Conservation (phyloP, 306 rosid species). For the Parietaria judaica region DNA sequence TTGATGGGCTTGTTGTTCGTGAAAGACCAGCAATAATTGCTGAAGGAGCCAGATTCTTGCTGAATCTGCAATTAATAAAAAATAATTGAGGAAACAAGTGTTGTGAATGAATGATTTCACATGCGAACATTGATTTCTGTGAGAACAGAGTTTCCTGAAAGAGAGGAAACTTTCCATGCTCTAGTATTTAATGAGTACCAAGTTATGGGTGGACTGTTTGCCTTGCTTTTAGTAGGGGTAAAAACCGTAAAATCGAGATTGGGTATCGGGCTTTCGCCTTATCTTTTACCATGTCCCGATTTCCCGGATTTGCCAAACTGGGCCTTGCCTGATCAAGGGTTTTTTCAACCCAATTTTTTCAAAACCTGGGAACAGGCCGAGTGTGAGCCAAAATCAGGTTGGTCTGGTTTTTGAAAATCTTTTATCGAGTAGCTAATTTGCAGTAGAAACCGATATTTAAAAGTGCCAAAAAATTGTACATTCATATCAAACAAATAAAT, state of each 20-base stretch:
- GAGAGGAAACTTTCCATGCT: conserved; percentile 4
- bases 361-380: too few species aligned
- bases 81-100: too few species aligned
- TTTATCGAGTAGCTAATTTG: too few species aligned
- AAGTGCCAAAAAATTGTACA: too few species aligned
- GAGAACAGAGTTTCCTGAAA: conserved; percentile 3
- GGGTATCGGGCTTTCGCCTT: not conserved
- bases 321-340: too few species aligned
- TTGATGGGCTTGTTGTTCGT: conserved; percentile 58
- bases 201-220: not conserved
- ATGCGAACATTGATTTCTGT: conserved; percentile 9
- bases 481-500: too few species aligned
- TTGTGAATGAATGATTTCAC: not conserved
- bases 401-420: too few species aligned
- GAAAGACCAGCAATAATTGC: conserved; percentile 83
- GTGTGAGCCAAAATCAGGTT: too few species aligned
- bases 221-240: not conserved
- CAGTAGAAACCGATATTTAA: too few species aligned
- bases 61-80: conserved; percentile 38
- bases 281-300: too few species aligned
- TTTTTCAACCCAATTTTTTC: too few species aligned
- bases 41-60: conserved; percentile 75
- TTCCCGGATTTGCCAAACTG: too few species aligned
- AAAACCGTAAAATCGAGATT: not conserved
- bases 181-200: not conserved